Evolutionary conservation across 2,329 filamentous ascomycete genomes (phyloP), one percentile per base, ranked within the genome.

Genomic region (Lachnellula hyalina): DNA sequence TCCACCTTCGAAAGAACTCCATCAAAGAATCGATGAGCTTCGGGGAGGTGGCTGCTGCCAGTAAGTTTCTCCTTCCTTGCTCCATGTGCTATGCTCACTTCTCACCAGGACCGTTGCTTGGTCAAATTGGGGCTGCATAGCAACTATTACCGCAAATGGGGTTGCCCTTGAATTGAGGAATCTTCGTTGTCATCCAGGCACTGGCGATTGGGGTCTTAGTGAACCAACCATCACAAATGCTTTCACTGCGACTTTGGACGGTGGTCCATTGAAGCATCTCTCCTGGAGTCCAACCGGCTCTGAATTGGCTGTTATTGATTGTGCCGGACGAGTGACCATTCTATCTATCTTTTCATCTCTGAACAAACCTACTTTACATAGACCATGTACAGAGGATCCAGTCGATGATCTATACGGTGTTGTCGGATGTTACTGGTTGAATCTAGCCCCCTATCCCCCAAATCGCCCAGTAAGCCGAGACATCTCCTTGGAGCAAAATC

Each of bases 71-170:
- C 21, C 3, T 42, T 25, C 32, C 21, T 17, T 3, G 11, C 35
- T 42, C 49, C 11, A 32, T 32, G 36, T 46, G 4, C 45, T 40
- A 14, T 14, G 8, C 34, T 48, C 50, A 45, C 56, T 48, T 55
- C n/a, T 49, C 47, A 19, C 47, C 60, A 95, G 91, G 68, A 84
- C 83, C 61, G 81, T 96, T 52, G 85, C 88, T 32, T 97, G 93
- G 92, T 96, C 93, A 11, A 91, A 86, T 65, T 82, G 84, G 57
- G 93, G 93, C 44, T 90, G 86, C 56, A 89, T 97, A 62, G 92
- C 92, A 28, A 87, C 86, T 52, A 87, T 97, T 61, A 82, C 85
- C 19, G 74, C 82, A 15, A 87, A 92, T 71, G 87, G 89, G 28
- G 79, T 80, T 47, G 79, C 77, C 14, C 75, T 96, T 51, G 84